Conservation (phyloP, 192 early-diverging fungal species). For the Mortierella claussenii region DNA sequence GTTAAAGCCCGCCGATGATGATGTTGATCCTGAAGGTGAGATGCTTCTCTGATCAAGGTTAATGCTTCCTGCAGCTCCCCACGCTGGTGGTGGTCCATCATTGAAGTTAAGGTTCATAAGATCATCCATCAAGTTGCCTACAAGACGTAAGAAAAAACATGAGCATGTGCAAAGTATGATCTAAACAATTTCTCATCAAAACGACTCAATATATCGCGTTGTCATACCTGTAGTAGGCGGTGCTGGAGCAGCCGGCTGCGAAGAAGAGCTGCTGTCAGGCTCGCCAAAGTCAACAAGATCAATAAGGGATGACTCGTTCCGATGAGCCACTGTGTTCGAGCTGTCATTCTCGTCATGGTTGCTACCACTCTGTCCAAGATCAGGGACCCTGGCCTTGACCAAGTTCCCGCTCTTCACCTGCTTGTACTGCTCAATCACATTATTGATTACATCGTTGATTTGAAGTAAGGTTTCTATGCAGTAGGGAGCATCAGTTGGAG, state of each 20-base stretch:
- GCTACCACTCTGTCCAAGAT: constrained; percentile 1
- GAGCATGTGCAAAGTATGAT: too few relatives aligned
- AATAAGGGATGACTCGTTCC: constrained; percentile 55
- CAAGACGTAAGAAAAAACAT: not conserved
- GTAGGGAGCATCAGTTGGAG: not conserved
- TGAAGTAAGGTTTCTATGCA: constrained; percentile 70
- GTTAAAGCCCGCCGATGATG: not conserved
- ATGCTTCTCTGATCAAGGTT: constrained; percentile 21
- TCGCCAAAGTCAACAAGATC: constrained; percentile 57
- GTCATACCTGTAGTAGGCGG: constrained; percentile 26
- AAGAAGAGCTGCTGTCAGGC: constrained; percentile 10
- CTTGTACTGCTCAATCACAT: constrained; percentile 76
- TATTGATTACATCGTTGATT: constrained; percentile 88
- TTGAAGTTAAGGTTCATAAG: constrained; percentile 53
- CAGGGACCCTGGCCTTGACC: constrained; percentile 36
- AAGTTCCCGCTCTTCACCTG: constrained; percentile 64
- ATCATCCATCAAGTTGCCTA: constrained; percentile 53
- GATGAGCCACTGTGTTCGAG: constrained; percentile 18
- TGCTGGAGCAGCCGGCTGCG: constrained; percentile 15
- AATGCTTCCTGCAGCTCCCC: constrained; percentile 54
- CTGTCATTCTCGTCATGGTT: constrained; percentile 28
- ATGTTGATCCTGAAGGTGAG: constrained; percentile 9
- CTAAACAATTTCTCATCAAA: too few relatives aligned
- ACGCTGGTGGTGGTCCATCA: constrained; percentile 44
- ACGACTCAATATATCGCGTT: too few relatives aligned